A percentile compares a stretch with the other conserved stretches of the same genome.
Conservation (phyloP, 2,329 filamentous ascomycete genomes). For the Beauveria scarabaeidicola region DNA sequence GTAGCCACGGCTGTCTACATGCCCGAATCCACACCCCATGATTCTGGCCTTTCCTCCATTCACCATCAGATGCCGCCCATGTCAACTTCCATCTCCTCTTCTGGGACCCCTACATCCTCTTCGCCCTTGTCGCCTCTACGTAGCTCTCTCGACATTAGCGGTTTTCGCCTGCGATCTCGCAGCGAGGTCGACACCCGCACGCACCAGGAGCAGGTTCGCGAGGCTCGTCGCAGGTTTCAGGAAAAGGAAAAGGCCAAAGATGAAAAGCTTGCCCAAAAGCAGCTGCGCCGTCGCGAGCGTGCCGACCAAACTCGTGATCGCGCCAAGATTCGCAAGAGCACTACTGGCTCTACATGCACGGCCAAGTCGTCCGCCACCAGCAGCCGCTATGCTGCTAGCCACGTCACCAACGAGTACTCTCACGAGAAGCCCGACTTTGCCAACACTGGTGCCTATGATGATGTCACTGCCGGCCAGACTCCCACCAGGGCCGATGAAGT, state of each 20-base stretch:
- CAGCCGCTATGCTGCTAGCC: constrained; percentile 17
- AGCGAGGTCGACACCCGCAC: constrained; percentile 49
- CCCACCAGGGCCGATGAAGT: constrained; percentile 32
- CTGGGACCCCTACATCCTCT: constrained; percentile 21
- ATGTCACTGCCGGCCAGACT: constrained; percentile 13
- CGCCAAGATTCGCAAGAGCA: constrained; percentile 33
- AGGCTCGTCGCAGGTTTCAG: constrained; percentile 54
- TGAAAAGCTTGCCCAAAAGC: constrained; percentile 52
- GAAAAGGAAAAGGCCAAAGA: constrained; percentile 54
- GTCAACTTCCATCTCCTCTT: constrained; percentile 16
- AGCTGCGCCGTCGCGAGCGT: constrained; percentile 50
- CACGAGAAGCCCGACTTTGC: constrained; percentile 31
- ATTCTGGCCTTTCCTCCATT: constrained; percentile 27
- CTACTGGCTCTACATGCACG: constrained; percentile 23
- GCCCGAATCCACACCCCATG: constrained; percentile 10
- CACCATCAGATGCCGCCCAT: constrained; percentile 17
- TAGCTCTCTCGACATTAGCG: constrained; percentile 47
- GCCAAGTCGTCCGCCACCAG: constrained; percentile 24
- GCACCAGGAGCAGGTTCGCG: constrained; percentile 49
- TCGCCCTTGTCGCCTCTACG: constrained; percentile 44
- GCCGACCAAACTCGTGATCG: constrained; percentile 43
- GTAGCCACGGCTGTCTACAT: constrained; percentile 12
- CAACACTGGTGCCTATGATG: constrained; percentile 20
- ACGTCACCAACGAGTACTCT: constrained; percentile 18
- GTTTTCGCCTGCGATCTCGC: constrained; percentile 51